Conservation (phyloP, 768 basidiomycete species). For the Atractiella rhizophila region DNA sequence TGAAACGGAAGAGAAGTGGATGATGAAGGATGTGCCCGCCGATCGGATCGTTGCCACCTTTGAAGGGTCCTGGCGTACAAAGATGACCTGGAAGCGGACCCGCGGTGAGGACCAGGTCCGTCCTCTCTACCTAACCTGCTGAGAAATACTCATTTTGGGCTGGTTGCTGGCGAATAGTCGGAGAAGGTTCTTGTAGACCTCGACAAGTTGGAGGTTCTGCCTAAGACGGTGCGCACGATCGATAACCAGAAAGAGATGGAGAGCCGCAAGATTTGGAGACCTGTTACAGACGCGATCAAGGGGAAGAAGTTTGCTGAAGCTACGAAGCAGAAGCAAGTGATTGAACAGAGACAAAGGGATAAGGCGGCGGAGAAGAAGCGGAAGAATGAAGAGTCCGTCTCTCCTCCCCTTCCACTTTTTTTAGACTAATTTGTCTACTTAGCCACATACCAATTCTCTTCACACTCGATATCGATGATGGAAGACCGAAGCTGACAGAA, state of each 20-base stretch:
- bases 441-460: too few relatives aligned
- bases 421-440: too few relatives aligned
- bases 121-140: not conserved
- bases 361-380: conserved; percentile 62
- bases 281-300: conserved; percentile 26
- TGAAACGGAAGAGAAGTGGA: conserved; percentile 21
- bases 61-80: conserved; percentile 68
- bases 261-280: conserved; percentile 65
- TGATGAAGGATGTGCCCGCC: conserved; percentile 65
- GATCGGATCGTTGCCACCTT: conserved; percentile 50
- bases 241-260: conserved; percentile 53
- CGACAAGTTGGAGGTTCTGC: conserved; percentile 39
- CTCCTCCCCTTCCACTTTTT: too few relatives aligned
- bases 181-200: conserved; percentile 39
- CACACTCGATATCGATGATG: too few relatives aligned
- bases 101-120: conserved; percentile 27
- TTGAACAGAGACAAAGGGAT: conserved; percentile 85
- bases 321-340: conserved; percentile 64
- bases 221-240: conserved; percentile 62
- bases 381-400: conserved; percentile 46
- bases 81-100: conserved; percentile 44
- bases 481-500: too few relatives aligned
- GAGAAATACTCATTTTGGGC: not conserved
- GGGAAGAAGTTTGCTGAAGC: conserved; percentile 76
- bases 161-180: not conserved